Conservation (phyloP, 139 green algal species). For the Nannochloris sp. region DNA sequence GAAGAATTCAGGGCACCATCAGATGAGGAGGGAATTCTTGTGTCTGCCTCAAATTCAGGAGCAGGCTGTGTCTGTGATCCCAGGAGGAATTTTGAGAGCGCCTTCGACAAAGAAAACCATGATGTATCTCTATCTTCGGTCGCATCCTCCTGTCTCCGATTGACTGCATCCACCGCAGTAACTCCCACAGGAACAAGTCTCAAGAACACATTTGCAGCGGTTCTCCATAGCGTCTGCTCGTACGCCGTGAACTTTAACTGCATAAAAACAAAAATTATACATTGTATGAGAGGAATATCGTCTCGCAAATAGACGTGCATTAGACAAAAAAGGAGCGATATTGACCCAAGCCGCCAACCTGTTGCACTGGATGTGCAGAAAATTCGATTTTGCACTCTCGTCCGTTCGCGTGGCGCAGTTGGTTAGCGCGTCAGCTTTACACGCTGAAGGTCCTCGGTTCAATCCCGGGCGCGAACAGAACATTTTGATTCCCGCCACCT, state of each 20-base stretch:
- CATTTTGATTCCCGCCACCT: background rate
- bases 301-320: too few relatives aligned
- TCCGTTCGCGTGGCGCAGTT: conserved; percentile 19
- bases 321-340: too few relatives aligned
- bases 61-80: background rate
- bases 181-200: conserved; percentile 48
- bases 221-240: conserved; percentile 52
- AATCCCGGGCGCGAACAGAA: conserved; percentile 25
- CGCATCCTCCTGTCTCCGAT: background rate
- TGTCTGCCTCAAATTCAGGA: too few relatives aligned
- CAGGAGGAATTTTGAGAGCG: background rate
- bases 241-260: conserved; percentile 31
- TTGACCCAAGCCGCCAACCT: too few relatives aligned
- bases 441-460: conserved; percentile 36
- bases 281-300: background rate
- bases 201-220: conserved; percentile 44
- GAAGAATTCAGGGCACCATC: too few relatives aligned
- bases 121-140: background rate
- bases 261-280: conserved; percentile 1
- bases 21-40: too few relatives aligned
- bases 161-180: conserved; percentile 32
- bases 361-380: background rate
- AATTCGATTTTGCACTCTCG: background rate
- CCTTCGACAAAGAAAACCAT: background rate
- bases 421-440: conserved; percentile 38